Evolutionary conservation across 2,329 filamentous ascomycete genomes (phyloP), one percentile per base, ranked within the genome.

Genomic region (Ilyonectria robusta): DNA sequence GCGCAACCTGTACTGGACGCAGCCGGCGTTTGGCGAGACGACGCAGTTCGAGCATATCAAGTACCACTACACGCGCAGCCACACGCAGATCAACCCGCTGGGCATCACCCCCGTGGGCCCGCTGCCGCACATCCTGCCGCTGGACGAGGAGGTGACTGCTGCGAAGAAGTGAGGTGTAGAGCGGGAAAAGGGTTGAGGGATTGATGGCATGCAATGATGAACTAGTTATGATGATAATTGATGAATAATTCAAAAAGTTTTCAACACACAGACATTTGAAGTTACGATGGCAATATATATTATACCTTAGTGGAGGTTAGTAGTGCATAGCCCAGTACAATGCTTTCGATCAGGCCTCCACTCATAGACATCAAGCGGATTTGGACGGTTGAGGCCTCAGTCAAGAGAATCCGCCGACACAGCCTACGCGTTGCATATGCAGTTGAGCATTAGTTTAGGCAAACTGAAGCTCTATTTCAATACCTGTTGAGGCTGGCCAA

Each of bases 41-140:
- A 97, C 95, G 23, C 89, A 98, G 80, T 97, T 97, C 79, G 89
- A 97, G 80, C 96, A 99, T 83, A 98, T 98, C 84, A 98, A 97
- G 88, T 92, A 85, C 80, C 89, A 91, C 79, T 89, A 89, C 78
- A 89, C 88, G 67, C 83, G 85, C 74, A 89, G 86, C 71, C 88
- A 90, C 75, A 85, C 84, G 10, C 87, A 92, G 82, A 91, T 92
- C 78, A 92, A 92, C 80, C 90, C 89, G 17, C 80, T 84, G 56
- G 84, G 86, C 44, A 97, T 99, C 77, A 95, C 94, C 26, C 95
- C 95, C 1, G 78, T 97, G 17, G 95, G 95, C 0, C 95, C 96
- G 6, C 74, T 94, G 76, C 95, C 95, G 44, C 88, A 97, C 82
- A 92, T 99, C 69, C 76, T 98, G 81, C 88, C 88, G 5, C 83